Evolutionary conservation across 208 protist species (phyloP).

Genomic region (Trypanosoma scelopori): DNA sequence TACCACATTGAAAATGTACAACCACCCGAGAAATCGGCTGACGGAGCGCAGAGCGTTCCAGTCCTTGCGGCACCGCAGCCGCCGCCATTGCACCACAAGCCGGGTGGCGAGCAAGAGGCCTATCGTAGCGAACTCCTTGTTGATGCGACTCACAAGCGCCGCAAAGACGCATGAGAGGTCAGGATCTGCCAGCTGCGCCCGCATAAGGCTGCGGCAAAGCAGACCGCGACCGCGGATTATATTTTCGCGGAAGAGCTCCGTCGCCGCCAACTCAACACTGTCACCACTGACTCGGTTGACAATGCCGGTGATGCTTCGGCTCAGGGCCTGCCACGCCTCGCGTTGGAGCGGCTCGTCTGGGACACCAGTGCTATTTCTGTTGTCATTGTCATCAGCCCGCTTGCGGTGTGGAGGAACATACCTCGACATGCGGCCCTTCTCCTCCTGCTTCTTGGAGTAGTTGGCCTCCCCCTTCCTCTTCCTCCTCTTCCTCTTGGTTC

Average conservation of each 20-base stretch:
- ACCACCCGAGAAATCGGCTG: slow-evolving; percentile 60
- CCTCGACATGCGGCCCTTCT: slow-evolving; percentile 36
- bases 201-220: slow-evolving; percentile 92
- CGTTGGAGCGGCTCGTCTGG: slow-evolving; percentile 65
- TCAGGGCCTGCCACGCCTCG: slow-evolving; percentile 96
- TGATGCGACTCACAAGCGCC: slow-evolving; percentile 95
- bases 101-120: slow-evolving; percentile 94
- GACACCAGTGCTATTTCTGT: neutral
- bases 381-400: slow-evolving; percentile 26
- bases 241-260: slow-evolving; percentile 97
- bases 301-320: slow-evolving; percentile 96
- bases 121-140: slow-evolving; percentile 97
- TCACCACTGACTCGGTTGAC: slow-evolving; percentile 96
- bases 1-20: slow-evolving; percentile 84
- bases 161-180: slow-evolving; percentile 96
- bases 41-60: slow-evolving; percentile 82
- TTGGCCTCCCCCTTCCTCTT: slow-evolving; percentile 1
- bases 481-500: neutral
- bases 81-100: slow-evolving; percentile 89
- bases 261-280: slow-evolving; percentile 94
- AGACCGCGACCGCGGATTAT: slow-evolving; percentile 97
- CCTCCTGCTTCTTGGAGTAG: slow-evolving; percentile 11
- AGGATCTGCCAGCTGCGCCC: slow-evolving; percentile 93
- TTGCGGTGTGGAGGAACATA: slow-evolving; percentile 79
- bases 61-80: slow-evolving; percentile 88